phyloP scores from a whole-genome alignment of 345 rosid genomes.

The Conringia planisiliqua region DNA sequence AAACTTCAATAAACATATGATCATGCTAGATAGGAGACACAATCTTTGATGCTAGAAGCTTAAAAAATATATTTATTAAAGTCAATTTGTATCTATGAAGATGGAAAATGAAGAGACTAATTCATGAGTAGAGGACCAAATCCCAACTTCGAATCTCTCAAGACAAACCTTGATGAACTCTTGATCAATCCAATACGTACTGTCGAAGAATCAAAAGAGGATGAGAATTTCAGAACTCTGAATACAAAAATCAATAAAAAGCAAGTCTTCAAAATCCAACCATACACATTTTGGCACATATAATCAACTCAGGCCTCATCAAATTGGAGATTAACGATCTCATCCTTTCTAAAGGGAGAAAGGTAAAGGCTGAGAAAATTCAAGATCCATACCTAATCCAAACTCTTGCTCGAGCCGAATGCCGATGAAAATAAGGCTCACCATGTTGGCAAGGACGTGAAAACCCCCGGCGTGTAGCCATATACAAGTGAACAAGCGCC shows the following conservation, averaged over 20 bases:
- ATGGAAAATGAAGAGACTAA: no score
- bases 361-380: not conserved
- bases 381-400: conserved; percentile 67
- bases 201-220: conserved; percentile 28
- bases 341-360: not conserved
- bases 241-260: not conserved
- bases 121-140: no score
- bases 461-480: conserved; percentile 98
- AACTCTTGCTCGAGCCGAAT: conserved; percentile 94
- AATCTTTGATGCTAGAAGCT: no score
- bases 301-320: no score
- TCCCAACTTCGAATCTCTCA: no score
- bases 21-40: no score
- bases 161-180: no score
- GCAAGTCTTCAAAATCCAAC: not conserved
- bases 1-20: no score
- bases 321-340: not conserved
- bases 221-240: not conserved
- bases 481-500: conserved; percentile 84
- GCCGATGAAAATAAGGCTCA: conserved; percentile 87
- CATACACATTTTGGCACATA: not conserved
- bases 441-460: conserved; percentile 88
- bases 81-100: no score
- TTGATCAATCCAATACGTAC: conserved; percentile 79
- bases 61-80: no score